A percentile compares a stretch with the other conserved stretches of the same genome.
Evolutionary conservation across 371 early-diverging fungal species (phyloP).

Genomic region (Mortierella sp.): DNA sequence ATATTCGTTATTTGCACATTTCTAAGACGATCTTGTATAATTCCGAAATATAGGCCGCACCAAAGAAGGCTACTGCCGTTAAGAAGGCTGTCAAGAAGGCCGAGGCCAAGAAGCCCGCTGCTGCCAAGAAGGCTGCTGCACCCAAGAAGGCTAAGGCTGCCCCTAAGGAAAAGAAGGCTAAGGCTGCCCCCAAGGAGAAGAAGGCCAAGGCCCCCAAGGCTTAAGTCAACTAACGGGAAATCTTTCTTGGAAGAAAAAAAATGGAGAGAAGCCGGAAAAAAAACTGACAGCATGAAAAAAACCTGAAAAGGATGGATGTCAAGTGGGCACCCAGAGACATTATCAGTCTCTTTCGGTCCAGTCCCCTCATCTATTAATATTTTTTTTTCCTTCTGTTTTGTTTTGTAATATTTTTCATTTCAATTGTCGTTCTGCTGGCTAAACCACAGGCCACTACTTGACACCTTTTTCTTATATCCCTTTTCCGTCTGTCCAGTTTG

Average conservation of each 20-base stretch:
- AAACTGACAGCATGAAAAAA: constrained; percentile 1
- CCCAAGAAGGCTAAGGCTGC: constrained; percentile 61
- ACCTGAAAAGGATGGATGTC: constrained; percentile 4
- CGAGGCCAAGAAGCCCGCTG: constrained; percentile 66
- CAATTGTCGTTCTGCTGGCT: constrained; percentile 13
- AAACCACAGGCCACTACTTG: constrained; percentile 1
- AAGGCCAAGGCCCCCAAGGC: constrained; percentile 62
- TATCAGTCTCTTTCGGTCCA: background rate
- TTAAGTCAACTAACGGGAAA: constrained; percentile 22
- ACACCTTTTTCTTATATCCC: constrained; percentile 14
- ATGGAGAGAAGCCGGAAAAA: background rate
- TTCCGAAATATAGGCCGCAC: constrained; percentile 32
- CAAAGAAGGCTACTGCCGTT: constrained; percentile 63
- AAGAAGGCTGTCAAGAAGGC: constrained; percentile 64
- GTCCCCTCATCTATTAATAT: constrained; percentile 6
- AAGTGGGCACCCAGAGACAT: background rate
- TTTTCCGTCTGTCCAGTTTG: constrained; percentile 17
- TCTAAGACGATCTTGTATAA: background rate
- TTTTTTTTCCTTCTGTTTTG: constrained; percentile 16
- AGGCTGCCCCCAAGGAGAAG: constrained; percentile 58
- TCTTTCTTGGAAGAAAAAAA: constrained; percentile 6
- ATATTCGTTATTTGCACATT: too few relatives aligned
- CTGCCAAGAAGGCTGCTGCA: constrained; percentile 59
- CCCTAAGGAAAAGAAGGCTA: constrained; percentile 60
- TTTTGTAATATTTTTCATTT: constrained; percentile 16